Conservation (phyloP, 176 grass and related monocot species). For the Eragrostis nindensis region DNA sequence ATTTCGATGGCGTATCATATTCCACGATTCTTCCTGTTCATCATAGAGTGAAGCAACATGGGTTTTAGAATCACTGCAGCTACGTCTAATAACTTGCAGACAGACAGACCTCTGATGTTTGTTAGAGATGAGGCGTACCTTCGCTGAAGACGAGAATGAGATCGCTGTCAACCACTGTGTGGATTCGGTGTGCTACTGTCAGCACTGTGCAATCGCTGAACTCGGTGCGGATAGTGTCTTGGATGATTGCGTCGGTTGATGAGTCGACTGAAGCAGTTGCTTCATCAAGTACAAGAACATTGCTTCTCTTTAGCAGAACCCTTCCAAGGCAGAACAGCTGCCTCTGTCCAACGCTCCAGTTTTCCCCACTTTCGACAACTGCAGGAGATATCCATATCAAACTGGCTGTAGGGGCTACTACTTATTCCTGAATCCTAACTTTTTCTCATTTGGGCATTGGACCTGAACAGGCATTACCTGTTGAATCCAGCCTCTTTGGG, state of each 20-base stretch:
- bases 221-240: conserved; percentile 66
- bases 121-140: conserved; percentile 51
- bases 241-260: conserved; percentile 72
- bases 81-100: conserved; percentile 11
- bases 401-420: background rate
- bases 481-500: conserved; percentile 77
- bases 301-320: conserved; percentile 81
- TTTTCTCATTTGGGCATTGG: background rate
- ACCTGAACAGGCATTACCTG: conserved; percentile 53
- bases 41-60: conserved; percentile 23
- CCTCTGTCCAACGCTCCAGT: conserved; percentile 91
- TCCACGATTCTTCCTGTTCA: conserved; percentile 77
- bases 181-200: conserved; percentile 89
- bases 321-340: conserved; percentile 92
- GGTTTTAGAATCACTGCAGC: conserved; percentile 11
- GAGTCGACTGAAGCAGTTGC: conserved; percentile 94
- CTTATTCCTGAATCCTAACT: background rate
- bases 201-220: conserved; percentile 74
- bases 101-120: background rate
- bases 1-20: conserved; percentile 68
- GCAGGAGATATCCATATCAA: conserved; percentile 34
- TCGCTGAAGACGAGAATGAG: conserved; percentile 87
- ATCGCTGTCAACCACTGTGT: conserved; percentile 88
- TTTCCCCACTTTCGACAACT: conserved; percentile 93
- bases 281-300: conserved; percentile 77